Conservation (phyloP, 2,329 filamentous ascomycete genomes). For the Knufia fluminis region DNA sequence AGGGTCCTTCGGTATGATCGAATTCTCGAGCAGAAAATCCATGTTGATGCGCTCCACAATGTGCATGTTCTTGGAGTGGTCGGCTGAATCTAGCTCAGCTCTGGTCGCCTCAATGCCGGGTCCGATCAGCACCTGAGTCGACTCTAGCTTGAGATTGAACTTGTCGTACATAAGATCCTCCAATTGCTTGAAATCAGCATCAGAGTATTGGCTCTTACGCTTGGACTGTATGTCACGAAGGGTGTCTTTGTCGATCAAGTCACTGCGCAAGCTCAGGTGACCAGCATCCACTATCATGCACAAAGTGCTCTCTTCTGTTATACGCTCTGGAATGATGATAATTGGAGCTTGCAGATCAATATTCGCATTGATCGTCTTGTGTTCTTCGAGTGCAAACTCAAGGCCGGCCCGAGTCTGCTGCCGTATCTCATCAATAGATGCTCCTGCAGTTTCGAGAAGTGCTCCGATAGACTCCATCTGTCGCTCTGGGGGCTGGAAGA, state of each 20-base stretch:
- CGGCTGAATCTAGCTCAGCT: constrained; percentile 61
- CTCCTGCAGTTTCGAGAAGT: constrained; percentile 88
- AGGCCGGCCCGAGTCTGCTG: constrained; percentile 93
- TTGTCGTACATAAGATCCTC: constrained; percentile 97
- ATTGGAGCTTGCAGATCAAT: constrained; percentile 91
- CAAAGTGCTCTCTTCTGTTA: constrained; percentile 67
- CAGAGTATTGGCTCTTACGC: constrained; percentile 75
- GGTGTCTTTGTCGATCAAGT: constrained; percentile 85
- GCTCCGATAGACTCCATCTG: constrained; percentile 98
- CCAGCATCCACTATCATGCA: constrained; percentile 94
- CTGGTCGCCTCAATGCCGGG: constrained; percentile 87
- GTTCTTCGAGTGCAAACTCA: constrained; percentile 92
- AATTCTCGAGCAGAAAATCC: constrained; percentile 90
- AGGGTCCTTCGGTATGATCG: constrained; percentile 90
- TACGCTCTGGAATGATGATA: constrained; percentile 91
- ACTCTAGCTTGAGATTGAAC: constrained; percentile 84
- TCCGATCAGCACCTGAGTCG: constrained; percentile 90
- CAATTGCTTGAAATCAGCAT: constrained; percentile 77
- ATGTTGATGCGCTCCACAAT: constrained; percentile 96
- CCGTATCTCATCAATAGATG: constrained; percentile 86
- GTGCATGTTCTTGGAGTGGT: constrained; percentile 64
- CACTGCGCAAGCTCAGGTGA: constrained; percentile 87
- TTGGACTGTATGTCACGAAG: constrained; percentile 85
- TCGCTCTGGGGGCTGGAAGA: constrained; percentile 90
- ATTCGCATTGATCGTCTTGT: constrained; percentile 95